Evolutionary conservation across 1,284 basidiomycete genomes (phyloP).

Genomic region (Bothia castanella): DNA sequence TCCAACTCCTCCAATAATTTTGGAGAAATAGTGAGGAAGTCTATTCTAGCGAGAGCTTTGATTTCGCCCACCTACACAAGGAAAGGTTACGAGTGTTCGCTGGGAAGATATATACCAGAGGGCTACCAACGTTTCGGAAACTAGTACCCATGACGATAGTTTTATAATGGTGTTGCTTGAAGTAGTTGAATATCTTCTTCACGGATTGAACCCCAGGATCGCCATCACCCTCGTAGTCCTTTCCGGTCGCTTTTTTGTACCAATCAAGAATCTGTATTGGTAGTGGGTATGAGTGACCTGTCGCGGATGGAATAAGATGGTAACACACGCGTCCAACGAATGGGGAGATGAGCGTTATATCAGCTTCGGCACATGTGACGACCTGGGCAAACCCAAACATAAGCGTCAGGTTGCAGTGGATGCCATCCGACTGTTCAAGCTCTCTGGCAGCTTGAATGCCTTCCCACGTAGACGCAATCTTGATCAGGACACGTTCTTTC

Average conservation of each 20-base stretch:
- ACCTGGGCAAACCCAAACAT: conserved; percentile 98
- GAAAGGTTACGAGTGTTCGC: not conserved
- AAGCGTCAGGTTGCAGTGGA: conserved; percentile 98
- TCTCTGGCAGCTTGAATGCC: conserved; percentile 97
- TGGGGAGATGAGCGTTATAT: conserved; percentile 95
- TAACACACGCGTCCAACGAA: conserved; percentile 91
- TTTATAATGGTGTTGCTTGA: conserved; percentile 97
- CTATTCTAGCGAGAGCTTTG: conserved; percentile 90
- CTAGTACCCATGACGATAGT: conserved; percentile 99
- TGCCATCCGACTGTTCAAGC: conserved; percentile 85
- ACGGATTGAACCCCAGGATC: conserved; percentile 97
- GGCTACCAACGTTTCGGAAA: conserved; percentile 81
- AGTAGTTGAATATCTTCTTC: conserved; percentile 96
- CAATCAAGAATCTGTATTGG: conserved; percentile 80
- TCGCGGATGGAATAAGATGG: not conserved
- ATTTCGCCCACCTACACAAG: conserved; percentile 76
- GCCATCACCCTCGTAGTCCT: conserved; percentile 78
- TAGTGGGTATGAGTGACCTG: not conserved
- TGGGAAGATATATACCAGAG: not conserved
- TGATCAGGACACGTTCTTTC: conserved; percentile 94
- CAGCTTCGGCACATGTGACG: conserved; percentile 96
- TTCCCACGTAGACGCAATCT: conserved; percentile 99
- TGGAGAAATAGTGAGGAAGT: conserved; percentile 95
- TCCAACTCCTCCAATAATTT: conserved; percentile 87
- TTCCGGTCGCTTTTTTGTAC: conserved; percentile 88